These are phyloP conservation scores for Lolium multiflorum DNA, from an alignment of 176 grass and related monocot genomes.

Conservation along the genomic window DNA sequence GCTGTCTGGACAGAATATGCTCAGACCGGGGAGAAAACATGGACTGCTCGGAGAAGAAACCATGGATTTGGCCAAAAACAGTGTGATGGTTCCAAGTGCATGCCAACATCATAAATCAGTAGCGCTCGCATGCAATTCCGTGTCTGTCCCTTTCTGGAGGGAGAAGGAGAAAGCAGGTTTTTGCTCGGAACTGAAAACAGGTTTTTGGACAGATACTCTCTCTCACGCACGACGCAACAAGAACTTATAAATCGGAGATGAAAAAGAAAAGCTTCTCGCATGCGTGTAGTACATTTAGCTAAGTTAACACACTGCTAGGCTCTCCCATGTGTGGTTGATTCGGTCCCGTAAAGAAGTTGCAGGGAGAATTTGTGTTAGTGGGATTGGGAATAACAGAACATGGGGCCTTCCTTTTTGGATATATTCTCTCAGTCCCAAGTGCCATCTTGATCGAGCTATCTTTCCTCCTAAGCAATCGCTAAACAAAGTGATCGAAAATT, in stretches of 20 bases:
- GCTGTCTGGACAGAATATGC: background rate
- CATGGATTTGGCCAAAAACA: background rate
- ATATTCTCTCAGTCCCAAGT: slow-evolving; percentile 51
- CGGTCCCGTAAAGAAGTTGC: slow-evolving; percentile 83
- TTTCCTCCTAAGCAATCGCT: slow-evolving; percentile 38
- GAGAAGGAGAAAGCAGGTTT: slow-evolving; percentile 13
- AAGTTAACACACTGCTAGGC: slow-evolving; percentile 46
- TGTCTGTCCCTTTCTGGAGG: slow-evolving; percentile 34
- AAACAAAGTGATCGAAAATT: background rate
- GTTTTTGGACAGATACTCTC: slow-evolving; percentile 41
- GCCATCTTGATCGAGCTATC: slow-evolving; percentile 41
- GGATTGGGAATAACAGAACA: slow-evolving; percentile 83
- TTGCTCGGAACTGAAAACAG: slow-evolving; percentile 25
- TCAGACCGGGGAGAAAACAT: background rate
- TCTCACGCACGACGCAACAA: background rate
- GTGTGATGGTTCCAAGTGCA: slow-evolving; percentile 1
- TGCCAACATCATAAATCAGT: slow-evolving; percentile 29
- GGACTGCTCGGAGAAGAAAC: slow-evolving; percentile 8
- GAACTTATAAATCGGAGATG: background rate
- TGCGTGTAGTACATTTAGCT: background rate
- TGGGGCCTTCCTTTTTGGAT: slow-evolving; percentile 78
- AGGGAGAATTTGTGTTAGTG: slow-evolving; percentile 71
- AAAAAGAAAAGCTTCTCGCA: background rate
- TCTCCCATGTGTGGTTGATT: slow-evolving; percentile 65
- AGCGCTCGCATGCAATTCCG: slow-evolving; percentile 15